Evolutionary conservation across 257 asterid species (phyloP), one percentile per base, ranked within the genome.

Genomic region (Nicotiana undulata): DNA sequence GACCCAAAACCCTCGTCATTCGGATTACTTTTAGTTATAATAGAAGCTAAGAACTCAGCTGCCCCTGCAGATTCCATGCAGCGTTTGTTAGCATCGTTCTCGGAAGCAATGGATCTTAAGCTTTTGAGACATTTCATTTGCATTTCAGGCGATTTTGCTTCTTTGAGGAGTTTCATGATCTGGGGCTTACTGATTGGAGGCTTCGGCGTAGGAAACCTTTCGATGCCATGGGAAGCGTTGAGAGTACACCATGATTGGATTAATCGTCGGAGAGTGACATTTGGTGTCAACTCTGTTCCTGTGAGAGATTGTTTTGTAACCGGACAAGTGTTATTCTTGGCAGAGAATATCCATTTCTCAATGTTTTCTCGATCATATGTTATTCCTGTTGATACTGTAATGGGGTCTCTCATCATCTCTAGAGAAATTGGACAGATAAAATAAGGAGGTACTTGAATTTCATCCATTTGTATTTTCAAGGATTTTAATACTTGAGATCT

Each of bases 371-470:
- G 80, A 79, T 95, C 99, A 81, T 92, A 95, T 63, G 97, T 91
- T 51, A 93, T 93, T 34, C 99, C 99, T 12, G 97, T 92, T 1
- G 91, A 59, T 81, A 89, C 28, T 0, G 90, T 91, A 7, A 95
- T 97, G 0, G 99, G 99, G 20, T 93, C 99, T 82, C 90, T 91
- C 99, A 95, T 95, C 75, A 92, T 89, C 53, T 92, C 86, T 5
- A 95, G 87, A 0, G 93, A 85, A 17, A 95, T 95, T 1, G 98
- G 98, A 80, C 99, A 95, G 9, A 93, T 82, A n/a, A 93, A 95
- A 76, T 89, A 93, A 0, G 93, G 82, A 0, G 99, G 99, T 28
- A 93, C 88, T 51, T 93, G 94, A 66, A 93, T 76, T 76, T 89
- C 87, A 18, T 59, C 87, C 96, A 24, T 90, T 88, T 85, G 79